A percentile compares a stretch with the other conserved stretches of the same genome.
Evolutionary conservation across 352 stramenopile genomes (phyloP).

Genomic region (Phytopythium helicoides): DNA sequence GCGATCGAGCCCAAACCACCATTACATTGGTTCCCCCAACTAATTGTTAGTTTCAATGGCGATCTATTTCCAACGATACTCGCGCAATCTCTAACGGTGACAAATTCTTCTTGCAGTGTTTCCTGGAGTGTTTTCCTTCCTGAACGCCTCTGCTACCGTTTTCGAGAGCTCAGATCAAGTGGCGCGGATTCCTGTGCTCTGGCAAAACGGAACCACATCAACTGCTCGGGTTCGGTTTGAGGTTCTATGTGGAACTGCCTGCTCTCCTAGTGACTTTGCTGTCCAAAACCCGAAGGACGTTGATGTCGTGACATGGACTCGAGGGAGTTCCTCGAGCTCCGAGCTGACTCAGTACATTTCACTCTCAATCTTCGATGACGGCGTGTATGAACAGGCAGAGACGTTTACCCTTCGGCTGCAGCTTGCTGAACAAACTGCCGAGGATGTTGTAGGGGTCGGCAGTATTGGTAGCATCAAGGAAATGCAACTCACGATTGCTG

Average conservation of each 20-base stretch:
- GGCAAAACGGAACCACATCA: conserved; percentile 52
- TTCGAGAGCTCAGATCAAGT: conserved; percentile 20
- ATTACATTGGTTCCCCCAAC: conserved; percentile 47
- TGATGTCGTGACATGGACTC: conserved; percentile 42
- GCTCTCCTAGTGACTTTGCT: conserved; percentile 33
- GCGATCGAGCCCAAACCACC: conserved; percentile 35
- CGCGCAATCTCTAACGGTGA: not conserved
- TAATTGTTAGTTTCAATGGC: conserved; percentile 34
- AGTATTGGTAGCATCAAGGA: conserved; percentile 38
- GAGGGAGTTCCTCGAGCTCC: conserved; percentile 12
- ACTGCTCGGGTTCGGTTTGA: conserved; percentile 40
- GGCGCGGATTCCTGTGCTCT: conserved; percentile 43
- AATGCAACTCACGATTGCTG: conserved; percentile 48
- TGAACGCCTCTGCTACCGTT: conserved; percentile 24
- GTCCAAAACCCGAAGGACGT: conserved; percentile 25
- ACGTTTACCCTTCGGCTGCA: conserved; percentile 45
- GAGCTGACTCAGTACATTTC: conserved; percentile 35
- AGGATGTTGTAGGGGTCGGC: conserved; percentile 24
- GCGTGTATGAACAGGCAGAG: conserved; percentile 48
- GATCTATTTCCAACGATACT: not conserved
- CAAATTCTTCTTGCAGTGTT: conserved; percentile 25
- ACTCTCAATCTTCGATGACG: conserved; percentile 41
- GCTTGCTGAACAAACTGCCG: conserved; percentile 17
- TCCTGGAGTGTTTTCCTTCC: conserved; percentile 51
- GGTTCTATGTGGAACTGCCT: conserved; percentile 44